Evolutionary conservation across 805 yeast genomes (phyloP).

Genomic region (Wickerhamiella qilinensis): DNA sequence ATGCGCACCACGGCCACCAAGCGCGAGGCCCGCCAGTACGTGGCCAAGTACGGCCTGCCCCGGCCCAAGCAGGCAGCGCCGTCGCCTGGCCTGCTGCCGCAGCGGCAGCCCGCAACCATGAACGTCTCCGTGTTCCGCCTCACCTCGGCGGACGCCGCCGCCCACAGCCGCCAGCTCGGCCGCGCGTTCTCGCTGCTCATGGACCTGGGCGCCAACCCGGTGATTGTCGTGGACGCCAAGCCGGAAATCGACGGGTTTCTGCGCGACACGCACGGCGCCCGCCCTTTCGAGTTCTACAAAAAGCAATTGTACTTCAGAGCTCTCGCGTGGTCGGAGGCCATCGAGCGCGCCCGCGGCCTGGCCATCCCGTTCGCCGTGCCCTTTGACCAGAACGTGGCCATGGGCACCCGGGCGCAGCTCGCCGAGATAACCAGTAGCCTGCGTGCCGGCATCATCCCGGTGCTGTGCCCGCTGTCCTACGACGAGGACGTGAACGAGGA

Average conservation of each 20-base stretch:
- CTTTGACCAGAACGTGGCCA: constrained; percentile 19
- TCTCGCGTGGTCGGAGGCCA: neutral
- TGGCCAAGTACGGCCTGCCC: constrained; percentile 40
- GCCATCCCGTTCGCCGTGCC: constrained; percentile 8
- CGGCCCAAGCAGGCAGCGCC: neutral
- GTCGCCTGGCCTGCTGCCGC: no score
- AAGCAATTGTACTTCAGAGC: neutral
- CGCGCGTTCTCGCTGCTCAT: constrained; percentile 39
- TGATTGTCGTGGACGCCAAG: constrained; percentile 41
- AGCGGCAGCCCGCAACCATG: no score
- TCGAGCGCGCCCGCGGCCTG: neutral
- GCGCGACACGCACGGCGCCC: constrained; percentile 8
- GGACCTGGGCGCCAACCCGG: constrained; percentile 57
- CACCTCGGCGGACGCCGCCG: no score
- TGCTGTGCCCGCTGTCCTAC: constrained; percentile 48
- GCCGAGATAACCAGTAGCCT: constrained; percentile 26
- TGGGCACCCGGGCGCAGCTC: neutral
- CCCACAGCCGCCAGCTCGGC: no score
- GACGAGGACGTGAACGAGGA: constrained; percentile 35
- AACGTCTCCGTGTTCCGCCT: no score
- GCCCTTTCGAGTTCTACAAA: neutral
- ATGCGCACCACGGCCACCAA: constrained; percentile 84
- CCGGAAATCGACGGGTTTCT: constrained; percentile 15
- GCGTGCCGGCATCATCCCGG: constrained; percentile 29
- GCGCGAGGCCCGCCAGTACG: constrained; percentile 73